These are phyloP conservation scores for Saccharomyces hybrid DNA, from an alignment of 1,139 yeast species.

Conservation along the genomic window DNA sequence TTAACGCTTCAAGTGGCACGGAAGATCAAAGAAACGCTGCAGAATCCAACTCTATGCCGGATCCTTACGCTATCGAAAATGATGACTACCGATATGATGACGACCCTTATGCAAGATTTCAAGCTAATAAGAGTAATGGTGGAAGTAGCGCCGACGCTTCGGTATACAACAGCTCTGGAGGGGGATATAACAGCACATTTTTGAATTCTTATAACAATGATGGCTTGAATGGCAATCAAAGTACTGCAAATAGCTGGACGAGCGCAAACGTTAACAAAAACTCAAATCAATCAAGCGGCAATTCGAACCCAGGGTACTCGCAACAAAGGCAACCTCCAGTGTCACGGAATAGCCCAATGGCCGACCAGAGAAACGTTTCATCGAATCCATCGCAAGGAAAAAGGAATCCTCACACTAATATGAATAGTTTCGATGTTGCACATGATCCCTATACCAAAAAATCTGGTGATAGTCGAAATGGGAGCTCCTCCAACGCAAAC, in stretches of 20 bases:
- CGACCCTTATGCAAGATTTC: too few species aligned
- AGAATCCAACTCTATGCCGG: too few species aligned
- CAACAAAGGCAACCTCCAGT: background rate
- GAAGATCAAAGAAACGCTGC: too few species aligned
- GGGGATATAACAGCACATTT: too few species aligned
- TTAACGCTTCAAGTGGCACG: too few species aligned
- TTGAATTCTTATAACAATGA: too few species aligned
- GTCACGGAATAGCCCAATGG: background rate
- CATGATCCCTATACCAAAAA: constrained; percentile 5
- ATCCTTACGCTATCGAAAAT: too few species aligned
- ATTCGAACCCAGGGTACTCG: background rate
- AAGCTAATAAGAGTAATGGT: too few species aligned
- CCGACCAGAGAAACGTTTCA: background rate
- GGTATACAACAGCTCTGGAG: too few species aligned
- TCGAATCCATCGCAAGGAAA: background rate
- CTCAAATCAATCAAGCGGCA: background rate
- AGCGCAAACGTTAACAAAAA: background rate
- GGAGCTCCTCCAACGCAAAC: constrained; percentile 3
- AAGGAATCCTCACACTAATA: background rate
- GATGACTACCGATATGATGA: too few species aligned
- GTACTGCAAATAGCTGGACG: background rate
- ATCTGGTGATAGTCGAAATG: background rate
- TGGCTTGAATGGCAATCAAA: too few species aligned
- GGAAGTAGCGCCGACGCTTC: too few species aligned
- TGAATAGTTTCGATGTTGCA: constrained; percentile 1